These are phyloP conservation scores for Penicillium crystallinum DNA, from an alignment of 495 filamentous ascomycete genomes.

Conservation along the genomic window DNA sequence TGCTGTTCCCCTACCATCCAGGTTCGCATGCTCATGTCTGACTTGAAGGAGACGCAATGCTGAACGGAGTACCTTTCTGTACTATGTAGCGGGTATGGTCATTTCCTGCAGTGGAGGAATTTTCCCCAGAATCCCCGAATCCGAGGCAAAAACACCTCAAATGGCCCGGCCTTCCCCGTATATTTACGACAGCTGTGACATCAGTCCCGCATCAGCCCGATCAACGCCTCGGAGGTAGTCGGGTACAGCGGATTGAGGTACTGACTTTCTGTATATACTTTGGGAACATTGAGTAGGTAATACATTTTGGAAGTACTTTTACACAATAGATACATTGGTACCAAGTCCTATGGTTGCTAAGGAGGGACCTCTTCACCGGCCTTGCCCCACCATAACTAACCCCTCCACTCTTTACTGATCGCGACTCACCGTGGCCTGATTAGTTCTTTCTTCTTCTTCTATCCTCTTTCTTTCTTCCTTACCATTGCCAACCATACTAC, in stretches of 20 bases:
- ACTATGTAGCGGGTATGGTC: conserved; percentile 18
- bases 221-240: conserved; percentile 30
- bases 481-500: conserved; percentile 12
- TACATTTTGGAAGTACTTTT: conserved; percentile 6
- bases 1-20: background rate
- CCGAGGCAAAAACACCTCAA: conserved; percentile 31
- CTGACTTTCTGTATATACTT: conserved; percentile 4
- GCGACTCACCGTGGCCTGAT: conserved; percentile 30
- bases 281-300: background rate
- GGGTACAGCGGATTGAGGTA: conserved; percentile 9
- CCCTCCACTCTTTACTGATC: conserved; percentile 25
- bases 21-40: background rate
- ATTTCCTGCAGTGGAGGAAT: conserved; percentile 18
- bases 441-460: conserved; percentile 10
- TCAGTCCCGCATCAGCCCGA: conserved; percentile 50
- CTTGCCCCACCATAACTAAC: conserved; percentile 18
- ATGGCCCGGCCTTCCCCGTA: conserved; percentile 35
- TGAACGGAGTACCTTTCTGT: background rate
- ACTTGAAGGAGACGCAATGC: background rate
- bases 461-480: background rate
- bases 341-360: conserved; percentile 11
- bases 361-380: conserved; percentile 24
- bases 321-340: conserved; percentile 6
- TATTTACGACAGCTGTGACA: conserved; percentile 32
- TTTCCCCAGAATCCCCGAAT: conserved; percentile 21